Evolutionary conservation across 2,329 filamentous ascomycete genomes (phyloP).

Genomic region (Arthrobotrys pseudoclavata): DNA sequence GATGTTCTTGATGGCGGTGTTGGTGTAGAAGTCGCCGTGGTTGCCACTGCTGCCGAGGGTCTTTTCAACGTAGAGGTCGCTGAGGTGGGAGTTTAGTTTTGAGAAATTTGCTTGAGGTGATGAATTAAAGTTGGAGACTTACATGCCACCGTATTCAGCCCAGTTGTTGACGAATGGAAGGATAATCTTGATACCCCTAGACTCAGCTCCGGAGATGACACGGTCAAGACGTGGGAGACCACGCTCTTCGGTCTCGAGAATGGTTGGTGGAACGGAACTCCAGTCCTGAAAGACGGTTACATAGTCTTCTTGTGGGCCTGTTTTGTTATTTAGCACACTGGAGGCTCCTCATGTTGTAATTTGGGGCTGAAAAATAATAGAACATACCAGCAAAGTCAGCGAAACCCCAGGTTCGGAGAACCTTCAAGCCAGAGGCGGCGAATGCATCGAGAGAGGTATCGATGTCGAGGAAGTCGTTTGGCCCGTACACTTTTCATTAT

Average conservation of each 20-base stretch:
- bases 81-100: constrained; percentile 1
- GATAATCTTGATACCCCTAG: constrained; percentile 74
- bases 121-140: constrained; percentile 65
- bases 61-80: constrained; percentile 62
- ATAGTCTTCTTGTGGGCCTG: constrained; percentile 55
- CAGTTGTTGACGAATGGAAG: constrained; percentile 79
- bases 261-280: constrained; percentile 52
- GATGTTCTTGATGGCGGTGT: constrained; percentile 70
- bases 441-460: constrained; percentile 71
- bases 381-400: constrained; percentile 69
- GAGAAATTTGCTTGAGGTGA: too few species aligned
- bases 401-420: constrained; percentile 75
- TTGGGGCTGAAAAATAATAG: background rate
- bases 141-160: constrained; percentile 77
- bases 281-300: constrained; percentile 59
- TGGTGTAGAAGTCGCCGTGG: constrained; percentile 73
- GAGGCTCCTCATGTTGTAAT: constrained; percentile 28
- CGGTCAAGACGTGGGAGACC: constrained; percentile 76
- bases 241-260: constrained; percentile 45
- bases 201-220: constrained; percentile 74
- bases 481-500: constrained; percentile 47
- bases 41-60: constrained; percentile 69
- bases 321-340: background rate
- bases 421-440: constrained; percentile 70
- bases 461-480: constrained; percentile 68